Conservation (phyloP, 305 asterid genomes). For the Galium porrigens region DNA sequence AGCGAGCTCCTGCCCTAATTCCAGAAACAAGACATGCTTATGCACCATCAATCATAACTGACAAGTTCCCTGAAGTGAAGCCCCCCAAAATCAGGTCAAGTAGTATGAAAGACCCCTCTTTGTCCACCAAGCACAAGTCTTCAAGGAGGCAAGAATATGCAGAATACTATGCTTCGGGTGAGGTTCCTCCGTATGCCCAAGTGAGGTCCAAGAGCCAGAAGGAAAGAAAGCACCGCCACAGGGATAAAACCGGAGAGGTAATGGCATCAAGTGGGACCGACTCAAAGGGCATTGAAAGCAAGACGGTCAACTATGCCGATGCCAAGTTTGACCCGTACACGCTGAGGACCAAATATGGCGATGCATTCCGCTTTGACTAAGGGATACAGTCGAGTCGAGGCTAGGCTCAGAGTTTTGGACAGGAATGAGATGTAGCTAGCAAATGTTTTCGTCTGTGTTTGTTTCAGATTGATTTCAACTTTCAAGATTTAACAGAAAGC, state of each 20-base stretch:
- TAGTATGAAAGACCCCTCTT: slow-evolving; percentile 44
- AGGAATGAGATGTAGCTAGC: not conserved
- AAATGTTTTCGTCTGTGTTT: not conserved
- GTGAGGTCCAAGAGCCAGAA: slow-evolving; percentile 60
- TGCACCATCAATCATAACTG: slow-evolving; percentile 27
- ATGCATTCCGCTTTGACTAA: slow-evolving; percentile 26
- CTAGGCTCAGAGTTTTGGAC: not conserved
- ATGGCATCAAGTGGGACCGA: slow-evolving; percentile 36
- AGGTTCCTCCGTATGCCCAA: slow-evolving; percentile 38
- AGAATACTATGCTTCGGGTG: slow-evolving; percentile 55
- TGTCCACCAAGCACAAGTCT: slow-evolving; percentile 63
- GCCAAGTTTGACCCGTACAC: slow-evolving; percentile 46
- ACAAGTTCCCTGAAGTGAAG: slow-evolving; percentile 46
- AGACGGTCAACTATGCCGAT: slow-evolving; percentile 38
- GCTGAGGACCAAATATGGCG: slow-evolving; percentile 56
- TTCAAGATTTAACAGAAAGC: not conserved
- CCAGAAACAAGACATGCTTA: slow-evolving; percentile 49
- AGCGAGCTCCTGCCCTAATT: slow-evolving; percentile 41
- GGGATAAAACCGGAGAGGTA: slow-evolving; percentile 44
- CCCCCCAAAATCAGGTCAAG: slow-evolving; percentile 43
- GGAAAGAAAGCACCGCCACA: slow-evolving; percentile 59
- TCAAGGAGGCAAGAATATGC: slow-evolving; percentile 67
- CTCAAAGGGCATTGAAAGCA: slow-evolving; percentile 39
- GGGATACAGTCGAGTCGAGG: not conserved
- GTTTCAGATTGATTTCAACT: not conserved